A percentile compares a stretch with the other conserved stretches of the same genome.
These are phyloP conservation scores for Epichloe coenophiala DNA, from an alignment of 2,329 filamentous ascomycete genomes.

Conservation along the genomic window DNA sequence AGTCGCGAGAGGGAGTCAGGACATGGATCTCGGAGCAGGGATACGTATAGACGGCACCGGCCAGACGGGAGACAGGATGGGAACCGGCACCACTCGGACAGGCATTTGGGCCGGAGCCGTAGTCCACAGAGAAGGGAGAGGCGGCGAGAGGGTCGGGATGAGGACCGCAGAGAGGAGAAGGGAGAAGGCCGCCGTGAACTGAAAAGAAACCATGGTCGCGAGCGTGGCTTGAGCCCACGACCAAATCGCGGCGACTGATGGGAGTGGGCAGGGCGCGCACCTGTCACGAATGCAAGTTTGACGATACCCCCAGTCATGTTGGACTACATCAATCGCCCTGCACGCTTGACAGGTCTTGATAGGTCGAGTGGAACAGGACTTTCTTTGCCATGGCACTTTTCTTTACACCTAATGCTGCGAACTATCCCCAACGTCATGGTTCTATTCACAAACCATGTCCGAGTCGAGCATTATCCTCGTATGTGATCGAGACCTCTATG, in stretches of 20 bases:
- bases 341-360: too few relatives aligned
- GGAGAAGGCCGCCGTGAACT: conserved; percentile 10
- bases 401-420: not conserved
- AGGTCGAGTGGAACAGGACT: too few relatives aligned
- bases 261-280: too few relatives aligned
- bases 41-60: conserved; percentile 2
- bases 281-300: not conserved
- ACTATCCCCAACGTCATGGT: too few relatives aligned
- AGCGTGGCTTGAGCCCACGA: conserved; percentile 4
- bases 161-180: conserved; percentile 3
- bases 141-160: conserved; percentile 9
- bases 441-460: too few relatives aligned
- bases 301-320: not conserved
- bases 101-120: conserved; percentile 3
- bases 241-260: not conserved
- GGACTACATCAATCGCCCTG: too few relatives aligned
- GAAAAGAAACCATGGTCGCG: conserved; percentile 9
- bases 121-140: conserved; percentile 7
- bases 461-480: too few relatives aligned
- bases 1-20: conserved; percentile 6
- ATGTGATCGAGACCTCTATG: too few relatives aligned
- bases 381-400: too few relatives aligned
- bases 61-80: conserved; percentile 2
- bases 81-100: conserved; percentile 3
- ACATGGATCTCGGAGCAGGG: conserved; percentile 8